These are phyloP conservation scores for Cercospora sesami DNA, from an alignment of 2,329 filamentous ascomycete genomes.

Conservation along the genomic window DNA sequence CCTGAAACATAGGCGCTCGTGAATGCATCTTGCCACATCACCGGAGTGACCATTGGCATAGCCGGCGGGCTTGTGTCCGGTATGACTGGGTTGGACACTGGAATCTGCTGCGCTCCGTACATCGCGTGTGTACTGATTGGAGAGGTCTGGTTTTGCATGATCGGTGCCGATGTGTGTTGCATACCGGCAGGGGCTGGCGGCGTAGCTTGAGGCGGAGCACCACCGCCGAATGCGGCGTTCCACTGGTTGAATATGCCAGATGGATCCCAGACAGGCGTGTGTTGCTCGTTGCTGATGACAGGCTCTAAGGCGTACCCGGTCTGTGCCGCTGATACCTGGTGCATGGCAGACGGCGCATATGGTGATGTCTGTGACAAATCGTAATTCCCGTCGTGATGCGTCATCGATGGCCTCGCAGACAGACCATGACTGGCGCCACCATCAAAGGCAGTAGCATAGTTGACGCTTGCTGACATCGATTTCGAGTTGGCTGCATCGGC, in stretches of 20 bases:
- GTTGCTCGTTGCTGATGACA: slow-evolving; percentile 34
- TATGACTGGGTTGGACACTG: slow-evolving; percentile 23
- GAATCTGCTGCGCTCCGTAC: slow-evolving; percentile 29
- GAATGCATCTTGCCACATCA: slow-evolving; percentile 55
- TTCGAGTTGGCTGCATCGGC: slow-evolving; percentile 27
- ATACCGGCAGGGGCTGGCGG: slow-evolving; percentile 39
- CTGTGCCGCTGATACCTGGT: slow-evolving; percentile 28
- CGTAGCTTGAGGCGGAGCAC: slow-evolving; percentile 46
- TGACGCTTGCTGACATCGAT: slow-evolving; percentile 28
- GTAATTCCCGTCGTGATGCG: slow-evolving; percentile 27
- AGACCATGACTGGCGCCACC: slow-evolving; percentile 20
- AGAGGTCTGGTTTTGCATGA: slow-evolving; percentile 42
- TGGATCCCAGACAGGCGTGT: slow-evolving; percentile 38
- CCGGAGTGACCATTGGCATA: slow-evolving; percentile 46
- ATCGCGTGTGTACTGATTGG: slow-evolving; percentile 26
- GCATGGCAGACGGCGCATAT: slow-evolving; percentile 27
- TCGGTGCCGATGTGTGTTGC: slow-evolving; percentile 28
- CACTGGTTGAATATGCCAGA: slow-evolving; percentile 68
- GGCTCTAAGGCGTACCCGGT: slow-evolving; percentile 31
- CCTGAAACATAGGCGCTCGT: slow-evolving; percentile 40
- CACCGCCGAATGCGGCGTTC: slow-evolving; percentile 89
- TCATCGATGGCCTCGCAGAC: slow-evolving; percentile 23
- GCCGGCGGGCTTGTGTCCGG: slow-evolving; percentile 25
- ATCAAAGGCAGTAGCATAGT: slow-evolving; percentile 31
- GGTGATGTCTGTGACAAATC: slow-evolving; percentile 23